Percentiles rank a stretch among this genome's conserved stretches.
These are phyloP conservation scores for Fusarium vanettenii DNA, from an alignment of 2,329 filamentous ascomycete species.

Conservation along the genomic window DNA sequence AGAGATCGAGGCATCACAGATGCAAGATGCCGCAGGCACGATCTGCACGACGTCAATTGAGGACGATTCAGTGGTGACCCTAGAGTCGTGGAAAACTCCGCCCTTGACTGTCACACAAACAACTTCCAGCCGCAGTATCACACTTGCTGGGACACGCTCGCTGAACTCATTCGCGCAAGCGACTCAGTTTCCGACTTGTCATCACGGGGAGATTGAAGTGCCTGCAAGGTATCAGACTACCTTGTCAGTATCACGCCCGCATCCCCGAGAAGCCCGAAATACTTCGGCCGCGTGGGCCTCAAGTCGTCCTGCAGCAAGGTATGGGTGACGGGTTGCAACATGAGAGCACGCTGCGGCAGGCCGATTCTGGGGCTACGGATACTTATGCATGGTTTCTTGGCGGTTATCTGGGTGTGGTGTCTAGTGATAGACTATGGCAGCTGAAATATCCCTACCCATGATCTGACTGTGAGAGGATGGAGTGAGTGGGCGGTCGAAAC, in stretches of 20 bases:
- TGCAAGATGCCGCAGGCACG: slow-evolving; percentile 32
- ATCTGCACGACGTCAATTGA: slow-evolving; percentile 28
- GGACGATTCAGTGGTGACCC: slow-evolving; percentile 3
- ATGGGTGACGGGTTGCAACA: neutral
- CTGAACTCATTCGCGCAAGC: neutral
- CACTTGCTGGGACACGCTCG: neutral
- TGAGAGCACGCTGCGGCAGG: neutral
- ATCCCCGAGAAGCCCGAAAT: slow-evolving; percentile 4
- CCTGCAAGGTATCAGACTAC: slow-evolving; percentile 3
- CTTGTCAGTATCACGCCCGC: neutral
- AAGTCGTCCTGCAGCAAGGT: neutral
- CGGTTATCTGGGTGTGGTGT: neutral
- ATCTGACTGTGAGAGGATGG: neutral
- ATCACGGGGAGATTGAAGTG: neutral
- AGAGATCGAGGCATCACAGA: slow-evolving; percentile 23
- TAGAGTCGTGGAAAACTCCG: neutral
- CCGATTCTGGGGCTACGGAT: neutral
- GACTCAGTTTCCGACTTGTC: slow-evolving; percentile 3
- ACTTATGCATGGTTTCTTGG: neutral
- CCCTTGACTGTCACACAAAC: neutral
- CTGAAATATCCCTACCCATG: neutral
- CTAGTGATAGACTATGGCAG: neutral
- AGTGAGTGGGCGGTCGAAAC: neutral
- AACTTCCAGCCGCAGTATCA: neutral
- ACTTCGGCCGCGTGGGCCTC: slow-evolving; percentile 8